Conservation (phyloP, 83 land plant species). For the Diphasiastrum complanatum region DNA sequence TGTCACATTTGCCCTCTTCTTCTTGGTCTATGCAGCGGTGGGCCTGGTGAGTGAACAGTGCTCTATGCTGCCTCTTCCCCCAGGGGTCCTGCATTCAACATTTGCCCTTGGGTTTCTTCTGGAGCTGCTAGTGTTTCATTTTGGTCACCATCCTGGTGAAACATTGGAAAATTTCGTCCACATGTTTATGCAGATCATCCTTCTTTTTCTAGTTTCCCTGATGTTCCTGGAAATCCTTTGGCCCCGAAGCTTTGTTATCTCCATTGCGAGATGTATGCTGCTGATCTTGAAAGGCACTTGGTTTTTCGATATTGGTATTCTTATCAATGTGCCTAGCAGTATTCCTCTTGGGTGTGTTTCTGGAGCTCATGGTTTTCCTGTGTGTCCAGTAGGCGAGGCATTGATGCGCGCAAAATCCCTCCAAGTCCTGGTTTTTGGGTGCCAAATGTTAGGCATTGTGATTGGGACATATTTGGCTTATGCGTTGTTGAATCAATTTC, state of each 20-base stretch:
- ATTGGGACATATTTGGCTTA: constrained; percentile 8
- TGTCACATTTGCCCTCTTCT: constrained; percentile 22
- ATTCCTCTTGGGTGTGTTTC: constrained; percentile 14
- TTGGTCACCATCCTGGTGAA: constrained; percentile 23
- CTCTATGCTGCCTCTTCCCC: constrained; percentile 10
- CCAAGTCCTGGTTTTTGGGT: constrained; percentile 22
- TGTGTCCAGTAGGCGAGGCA: constrained; percentile 1
- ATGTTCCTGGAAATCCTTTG: constrained; percentile 21
- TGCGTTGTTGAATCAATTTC: constrained; percentile 17
- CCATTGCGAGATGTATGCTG: constrained; percentile 21
- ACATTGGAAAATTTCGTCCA: constrained; percentile 27
- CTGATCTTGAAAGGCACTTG: constrained; percentile 26
- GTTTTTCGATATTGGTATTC: constrained; percentile 26
- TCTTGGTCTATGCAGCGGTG: constrained; percentile 7
- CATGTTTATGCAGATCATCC: constrained; percentile 27
- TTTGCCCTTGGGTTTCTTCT: constrained; percentile 22
- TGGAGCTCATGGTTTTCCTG: constrained; percentile 8
- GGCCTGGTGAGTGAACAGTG: constrained; percentile 14
- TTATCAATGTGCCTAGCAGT: constrained; percentile 6
- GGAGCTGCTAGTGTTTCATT: constrained; percentile 35
- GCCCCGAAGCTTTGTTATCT: constrained; percentile 15
- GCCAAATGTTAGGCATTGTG: constrained; percentile 11
- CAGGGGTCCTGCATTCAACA: constrained; percentile 16
- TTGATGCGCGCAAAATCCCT: constrained; percentile 26
- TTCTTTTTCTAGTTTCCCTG: constrained; percentile 7